Percentiles rank a stretch among this genome's conserved stretches.
phyloP scores from a whole-genome alignment of 75 land plant species.

The Chamaecyparis obtusa region DNA sequence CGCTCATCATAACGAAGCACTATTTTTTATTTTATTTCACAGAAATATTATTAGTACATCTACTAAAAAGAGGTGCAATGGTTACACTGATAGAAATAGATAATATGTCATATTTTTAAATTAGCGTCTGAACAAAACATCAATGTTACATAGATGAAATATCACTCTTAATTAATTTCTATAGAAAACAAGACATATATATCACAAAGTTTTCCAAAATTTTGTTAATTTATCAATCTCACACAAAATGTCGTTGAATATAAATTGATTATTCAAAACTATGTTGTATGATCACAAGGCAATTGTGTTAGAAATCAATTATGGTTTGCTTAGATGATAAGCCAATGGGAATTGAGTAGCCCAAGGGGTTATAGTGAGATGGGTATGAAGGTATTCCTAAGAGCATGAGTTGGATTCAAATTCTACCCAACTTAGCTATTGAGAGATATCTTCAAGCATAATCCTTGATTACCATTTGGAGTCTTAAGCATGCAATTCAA shows the following conservation, averaged over 20 bases:
- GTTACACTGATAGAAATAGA: no score
- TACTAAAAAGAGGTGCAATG: no score
- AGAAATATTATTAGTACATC: no score
- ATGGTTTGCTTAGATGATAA: neutral
- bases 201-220: no score
- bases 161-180: no score
- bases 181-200: no score
- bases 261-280: neutral
- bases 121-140: no score
- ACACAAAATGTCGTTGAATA: neutral
- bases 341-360: neutral
- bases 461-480: neutral
- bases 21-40: no score
- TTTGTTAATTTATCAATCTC: neutral
- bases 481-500: neutral
- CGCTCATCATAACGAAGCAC: no score
- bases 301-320: neutral
- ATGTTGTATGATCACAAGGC: neutral
- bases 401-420: neutral
- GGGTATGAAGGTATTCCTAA: neutral
- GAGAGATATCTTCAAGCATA: neutral
- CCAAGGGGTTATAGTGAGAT: neutral
- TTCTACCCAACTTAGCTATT: neutral
- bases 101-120: no score
- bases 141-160: no score